These are phyloP conservation scores for Pseudocercospora fijiensis DNA, from an alignment of 2,329 filamentous ascomycete genomes.

Conservation along the genomic window DNA sequence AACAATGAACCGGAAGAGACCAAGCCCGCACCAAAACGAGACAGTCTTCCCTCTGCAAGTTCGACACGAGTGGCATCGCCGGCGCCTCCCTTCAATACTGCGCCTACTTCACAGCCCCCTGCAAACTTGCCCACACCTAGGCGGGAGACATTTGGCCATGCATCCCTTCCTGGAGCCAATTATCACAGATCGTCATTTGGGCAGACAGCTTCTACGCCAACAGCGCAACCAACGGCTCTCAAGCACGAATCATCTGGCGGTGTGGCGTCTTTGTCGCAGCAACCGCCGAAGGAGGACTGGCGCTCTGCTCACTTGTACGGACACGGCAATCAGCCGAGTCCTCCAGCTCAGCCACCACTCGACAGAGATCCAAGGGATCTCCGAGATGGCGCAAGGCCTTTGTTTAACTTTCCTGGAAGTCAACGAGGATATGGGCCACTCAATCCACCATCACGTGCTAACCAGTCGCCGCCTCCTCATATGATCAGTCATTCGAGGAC, in stretches of 20 bases:
- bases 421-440: constrained; percentile 35
- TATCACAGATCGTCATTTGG: constrained; percentile 29
- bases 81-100: constrained; percentile 22
- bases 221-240: constrained; percentile 22
- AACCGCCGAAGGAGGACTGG: constrained; percentile 32
- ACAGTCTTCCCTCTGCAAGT: constrained; percentile 28
- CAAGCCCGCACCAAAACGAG: constrained; percentile 32
- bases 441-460: constrained; percentile 32
- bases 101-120: constrained; percentile 22
- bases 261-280: constrained; percentile 19
- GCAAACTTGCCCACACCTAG: constrained; percentile 25
- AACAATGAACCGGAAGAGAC: constrained; percentile 37
- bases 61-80: constrained; percentile 31
- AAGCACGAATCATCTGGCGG: constrained; percentile 33
- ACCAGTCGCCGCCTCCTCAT: constrained; percentile 40
- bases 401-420: constrained; percentile 28
- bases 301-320: constrained; percentile 22
- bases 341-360: constrained; percentile 28
- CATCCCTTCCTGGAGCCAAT: constrained; percentile 30
- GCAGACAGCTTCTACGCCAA: constrained; percentile 26
- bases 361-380: constrained; percentile 34
- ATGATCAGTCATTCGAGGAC: constrained; percentile 37
- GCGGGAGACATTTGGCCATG: constrained; percentile 33
- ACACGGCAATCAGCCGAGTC: constrained; percentile 25
- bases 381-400: constrained; percentile 14